Evolutionary conservation across 768 basidiomycete species (phyloP), one percentile per base, ranked within the genome.

Genomic region (Lepiota brunneoincarnata): DNA sequence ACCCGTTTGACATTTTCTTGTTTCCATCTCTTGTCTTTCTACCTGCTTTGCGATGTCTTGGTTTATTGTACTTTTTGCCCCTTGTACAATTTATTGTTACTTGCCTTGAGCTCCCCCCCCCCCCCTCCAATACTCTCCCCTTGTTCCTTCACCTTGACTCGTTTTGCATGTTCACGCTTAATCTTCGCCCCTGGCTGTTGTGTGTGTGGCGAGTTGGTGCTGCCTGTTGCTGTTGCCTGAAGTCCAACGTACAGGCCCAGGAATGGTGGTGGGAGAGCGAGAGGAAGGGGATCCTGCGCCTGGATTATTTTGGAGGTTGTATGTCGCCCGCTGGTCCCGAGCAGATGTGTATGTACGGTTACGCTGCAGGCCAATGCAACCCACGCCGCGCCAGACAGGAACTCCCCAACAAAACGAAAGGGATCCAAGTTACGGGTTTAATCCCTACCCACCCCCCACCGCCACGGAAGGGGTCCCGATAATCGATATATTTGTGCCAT

Each of bases 71-170:
- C 42, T 44, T 37, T 39, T 26, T 36, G n/a, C n/a, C 10, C 31
- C 14, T 28, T 50, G 49, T 56, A 51, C 50, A 34, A 51, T 50
- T 38, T 55, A 35, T 38, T 40, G 31, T 9, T 9, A 3, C 31
- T 10, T 31, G 11, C 40, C 44, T 21, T 41, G 11, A 38, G 39
- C 18, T 23, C 17, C 12, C 26, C 26, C 47, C 49, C 43, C 15
- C 40, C 34, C 51, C 38, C 42, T 49, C 34, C 34, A 34, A 37
- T 55, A 55, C 49, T 49, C 49, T 34, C 41, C 24, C 10, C 20
- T 20, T 31, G 34, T 24, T n/a, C 40, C 14, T 17, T 31, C 18
- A 18, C 21, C 23, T 41, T 40, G 40, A 23, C 46, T 42, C 36
- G 23, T 23, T 39, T 54, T 46, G n/a, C 31, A 12, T 54, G 17